phyloP scores from a whole-genome alignment of 192 early-diverging fungal species.

The Entrophospora sp. region DNA sequence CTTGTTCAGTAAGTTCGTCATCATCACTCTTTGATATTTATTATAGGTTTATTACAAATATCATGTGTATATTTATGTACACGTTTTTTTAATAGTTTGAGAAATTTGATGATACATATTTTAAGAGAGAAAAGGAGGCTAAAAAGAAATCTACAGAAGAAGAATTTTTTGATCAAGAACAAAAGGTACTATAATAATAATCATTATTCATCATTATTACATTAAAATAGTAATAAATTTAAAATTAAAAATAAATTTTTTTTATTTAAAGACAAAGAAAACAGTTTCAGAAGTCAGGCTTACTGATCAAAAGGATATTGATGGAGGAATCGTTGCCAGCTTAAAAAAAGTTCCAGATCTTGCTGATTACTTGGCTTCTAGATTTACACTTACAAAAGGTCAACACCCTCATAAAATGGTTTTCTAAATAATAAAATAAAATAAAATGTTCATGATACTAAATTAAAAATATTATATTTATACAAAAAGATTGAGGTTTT shows the following conservation, averaged over 20 bases:
- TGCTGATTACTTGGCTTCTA: constrained; percentile 76
- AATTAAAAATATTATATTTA: too few relatives aligned
- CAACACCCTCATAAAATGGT: constrained; percentile 93
- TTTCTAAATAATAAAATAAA: too few relatives aligned
- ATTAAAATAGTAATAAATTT: neutral
- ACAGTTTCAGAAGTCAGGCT: constrained; percentile 67
- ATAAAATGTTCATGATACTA: too few relatives aligned
- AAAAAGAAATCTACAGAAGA: constrained; percentile 77
- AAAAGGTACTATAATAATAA: constrained; percentile 4
- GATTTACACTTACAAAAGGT: constrained; percentile 91
- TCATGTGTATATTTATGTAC: too few relatives aligned
- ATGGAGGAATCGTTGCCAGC: constrained; percentile 71
- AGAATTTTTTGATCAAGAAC: constrained; percentile 76
- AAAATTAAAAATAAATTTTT: constrained; percentile 7
- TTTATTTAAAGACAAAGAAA: constrained; percentile 55
- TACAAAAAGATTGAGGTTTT: too few relatives aligned
- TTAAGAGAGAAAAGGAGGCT: constrained; percentile 68
- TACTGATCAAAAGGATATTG: constrained; percentile 86
- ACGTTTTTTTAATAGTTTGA: constrained; percentile 2
- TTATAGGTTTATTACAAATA: too few relatives aligned
- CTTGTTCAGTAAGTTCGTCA: constrained; percentile 53
- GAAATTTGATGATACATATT: constrained; percentile 92
- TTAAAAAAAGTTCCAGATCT: constrained; percentile 82
- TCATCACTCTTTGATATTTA: too few relatives aligned
- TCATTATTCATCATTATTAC: neutral